Evolutionary conservation across 2,329 filamentous ascomycete genomes (phyloP).

Genomic region (Xylariaceae sp.): DNA sequence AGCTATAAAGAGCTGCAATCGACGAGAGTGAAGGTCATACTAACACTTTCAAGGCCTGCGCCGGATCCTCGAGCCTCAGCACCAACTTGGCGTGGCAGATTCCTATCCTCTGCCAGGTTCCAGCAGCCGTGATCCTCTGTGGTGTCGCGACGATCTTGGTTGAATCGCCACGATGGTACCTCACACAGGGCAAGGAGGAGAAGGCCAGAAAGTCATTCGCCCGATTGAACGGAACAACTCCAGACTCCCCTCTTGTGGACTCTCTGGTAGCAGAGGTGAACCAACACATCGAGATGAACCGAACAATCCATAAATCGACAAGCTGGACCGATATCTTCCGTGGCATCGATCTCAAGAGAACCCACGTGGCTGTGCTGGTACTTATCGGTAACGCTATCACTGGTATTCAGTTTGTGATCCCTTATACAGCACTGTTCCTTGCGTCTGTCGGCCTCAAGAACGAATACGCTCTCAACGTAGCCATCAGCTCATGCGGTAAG

Average conservation of each 20-base stretch:
- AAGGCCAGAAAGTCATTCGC: neutral
- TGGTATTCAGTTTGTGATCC: neutral
- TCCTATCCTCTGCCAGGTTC: neutral
- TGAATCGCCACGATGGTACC: neutral
- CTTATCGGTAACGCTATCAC: neutral
- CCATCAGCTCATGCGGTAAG: neutral
- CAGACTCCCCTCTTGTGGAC: neutral
- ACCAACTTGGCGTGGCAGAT: neutral
- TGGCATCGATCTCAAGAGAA: neutral
- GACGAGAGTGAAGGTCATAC: too few species aligned
- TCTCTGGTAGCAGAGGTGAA: neutral
- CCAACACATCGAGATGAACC: neutral
- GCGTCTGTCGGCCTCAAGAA: neutral
- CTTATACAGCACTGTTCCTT: neutral
- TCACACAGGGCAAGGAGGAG: neutral
- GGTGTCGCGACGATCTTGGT: neutral
- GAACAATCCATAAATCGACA: neutral
- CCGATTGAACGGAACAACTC: neutral
- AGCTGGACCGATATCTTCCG: neutral
- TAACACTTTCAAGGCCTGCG: neutral
- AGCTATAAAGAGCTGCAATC: too few species aligned
- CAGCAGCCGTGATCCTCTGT: neutral
- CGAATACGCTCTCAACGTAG: neutral
- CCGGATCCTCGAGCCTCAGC: neutral
- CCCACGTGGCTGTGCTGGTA: neutral